A percentile compares a stretch with the other conserved stretches of the same genome.
Conservation (phyloP, 2,329 filamentous ascomycete species). For the Diaporthe citriasiana region DNA sequence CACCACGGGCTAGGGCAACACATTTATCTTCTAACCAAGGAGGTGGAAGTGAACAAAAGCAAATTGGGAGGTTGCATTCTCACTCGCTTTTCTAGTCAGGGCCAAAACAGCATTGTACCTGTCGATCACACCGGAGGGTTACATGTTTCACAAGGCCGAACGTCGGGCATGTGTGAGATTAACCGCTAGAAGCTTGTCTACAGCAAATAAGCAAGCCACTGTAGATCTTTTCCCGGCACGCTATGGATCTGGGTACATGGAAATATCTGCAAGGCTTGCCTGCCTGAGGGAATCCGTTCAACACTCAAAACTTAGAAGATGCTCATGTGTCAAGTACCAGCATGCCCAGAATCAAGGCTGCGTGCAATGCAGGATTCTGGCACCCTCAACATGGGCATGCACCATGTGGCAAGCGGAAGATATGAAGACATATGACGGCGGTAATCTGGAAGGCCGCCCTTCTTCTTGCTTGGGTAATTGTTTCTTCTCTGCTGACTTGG, state of each 20-base stretch:
- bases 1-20: not conserved
- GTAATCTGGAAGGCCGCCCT: too few relatives aligned
- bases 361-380: not conserved
- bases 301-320: too few relatives aligned
- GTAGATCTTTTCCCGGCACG: constrained; percentile 13
- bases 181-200: constrained; percentile 28
- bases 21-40: not conserved
- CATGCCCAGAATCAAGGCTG: not conserved
- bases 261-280: not conserved
- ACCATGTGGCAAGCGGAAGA: too few relatives aligned
- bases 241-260: not conserved
- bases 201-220: constrained; percentile 15
- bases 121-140: constrained; percentile 17
- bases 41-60: not conserved
- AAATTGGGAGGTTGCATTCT: not conserved
- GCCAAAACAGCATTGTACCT: constrained; percentile 25
- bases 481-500: not conserved
- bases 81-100: constrained; percentile 14
- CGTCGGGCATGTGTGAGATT: constrained; percentile 8
- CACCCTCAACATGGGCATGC: not conserved
- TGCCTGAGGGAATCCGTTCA: not conserved
- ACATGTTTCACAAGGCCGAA: constrained; percentile 27
- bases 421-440: not conserved
- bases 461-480: not conserved
- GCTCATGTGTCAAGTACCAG: not conserved